Base-by-base conservation (phyloP, 2,329 filamentous ascomycete species). In the Sclerotinia borealis region DNA sequence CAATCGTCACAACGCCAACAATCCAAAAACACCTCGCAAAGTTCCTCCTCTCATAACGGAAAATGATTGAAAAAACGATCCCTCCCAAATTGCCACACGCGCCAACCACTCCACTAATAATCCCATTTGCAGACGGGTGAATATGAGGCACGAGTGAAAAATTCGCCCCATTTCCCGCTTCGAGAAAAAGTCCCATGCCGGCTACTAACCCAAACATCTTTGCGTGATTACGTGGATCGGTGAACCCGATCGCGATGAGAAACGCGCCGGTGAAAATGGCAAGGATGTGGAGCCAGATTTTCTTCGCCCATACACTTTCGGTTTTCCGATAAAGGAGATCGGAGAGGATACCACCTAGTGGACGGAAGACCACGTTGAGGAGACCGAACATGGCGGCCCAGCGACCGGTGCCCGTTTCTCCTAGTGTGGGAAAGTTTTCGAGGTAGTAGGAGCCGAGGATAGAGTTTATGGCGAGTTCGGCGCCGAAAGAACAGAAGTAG, bases 131-230 rank as follows among this genome's bases (percentile, higher is more conserved):
- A 65, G 82, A 83, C 1, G 91, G 75, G 61, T 93, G 89, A 1
- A 96, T 88, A 73, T 96, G 93, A 4, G 92, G 92, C 29, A 96
- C 88, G 7, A 96, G 82, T 0, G 91, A 85, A 76, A 95, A 96
- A 77, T 91, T 95, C 47, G 91, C 87, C 0, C 93, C 93, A 73
- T 96, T 96, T 48, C 87, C 87, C 2, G 89, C 91, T 75, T 96
- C 91, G 49, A 92, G 77, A 78, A 96, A 96, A 73, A 96, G 82
- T 1, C 90, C 91, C 78, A 92, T 83, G 11, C 91, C 83, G 1
- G 88, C 87, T 10, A 96, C 79, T 7, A 96, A 84, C 1, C 90
- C 91, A 63, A 95, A 86, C 81, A 96, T 87, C 3, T 84, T 85
- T 8, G 81, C 76, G 54, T 87, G 75, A 29, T 81, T 72, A 31